Evolutionary conservation across 352 stramenopile species (phyloP), one percentile per base, ranked within the genome.

Genomic region (Phytophthora cryptogea): DNA sequence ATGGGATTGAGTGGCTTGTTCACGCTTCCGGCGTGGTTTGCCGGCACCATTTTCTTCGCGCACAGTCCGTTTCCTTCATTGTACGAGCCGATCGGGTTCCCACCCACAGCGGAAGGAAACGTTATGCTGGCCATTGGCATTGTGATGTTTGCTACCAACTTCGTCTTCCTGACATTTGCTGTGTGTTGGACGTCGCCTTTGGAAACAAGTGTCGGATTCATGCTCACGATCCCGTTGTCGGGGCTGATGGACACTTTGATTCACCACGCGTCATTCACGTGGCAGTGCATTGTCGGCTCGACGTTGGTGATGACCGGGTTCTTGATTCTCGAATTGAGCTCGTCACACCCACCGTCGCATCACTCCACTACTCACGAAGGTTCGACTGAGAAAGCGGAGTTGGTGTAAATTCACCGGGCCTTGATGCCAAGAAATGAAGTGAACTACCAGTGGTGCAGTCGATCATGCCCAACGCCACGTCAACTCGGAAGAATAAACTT

Each of bases 171-270:
- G 49, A 71, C 72, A 2, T 54, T 87, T 23, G 75, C 74, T 17
- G 51, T 86, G 16, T 70, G 57, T 46, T 83, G 71, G 77, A 84
- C 77, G 28, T 80, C 77, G 13, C 76, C 76, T 9, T 49, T 86
- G 10, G 76, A 86, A 54, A 83, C 76, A 7, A 77, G 68, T 46
- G 76, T 83, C 37, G 72, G 68, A 0, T 83, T 76, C 53, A 83
- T 86, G 76, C 66, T 86, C 55, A 86, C 74, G 39, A 83, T 83
- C 35, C 76, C 76, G 16, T 57, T 86, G 30, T 77, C 76, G 4
- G 76, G 66, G 0, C 11, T 78, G 10, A 51, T 81, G 31, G 76
- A 83, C 54, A 72, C 61, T 8, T 28, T 74, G 13, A 45, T 86
- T 32, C 70, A 83, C 59, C 49, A 66, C 43, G 71, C 74, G 2